Conservation (phyloP, 805 yeast species). For the Cyberlindnera veronae region DNA sequence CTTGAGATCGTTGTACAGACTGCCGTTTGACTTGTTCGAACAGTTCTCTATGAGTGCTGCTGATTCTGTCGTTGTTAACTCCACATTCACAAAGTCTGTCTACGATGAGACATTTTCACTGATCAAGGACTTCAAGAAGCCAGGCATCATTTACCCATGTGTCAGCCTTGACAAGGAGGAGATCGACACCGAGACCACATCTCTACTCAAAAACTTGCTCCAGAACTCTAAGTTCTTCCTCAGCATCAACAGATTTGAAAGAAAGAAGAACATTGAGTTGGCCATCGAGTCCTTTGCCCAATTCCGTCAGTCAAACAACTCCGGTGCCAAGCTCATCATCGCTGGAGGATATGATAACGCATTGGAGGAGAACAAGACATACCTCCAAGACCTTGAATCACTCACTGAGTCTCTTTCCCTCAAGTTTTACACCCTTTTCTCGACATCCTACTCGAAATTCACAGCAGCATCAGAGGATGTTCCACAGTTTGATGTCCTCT, state of each 20-base stretch:
- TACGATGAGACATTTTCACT: conserved; percentile 61
- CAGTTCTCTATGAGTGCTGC: conserved; percentile 73
- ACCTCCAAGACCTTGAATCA: conserved; percentile 55
- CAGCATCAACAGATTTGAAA: conserved; percentile 86
- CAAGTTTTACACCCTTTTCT: conserved; percentile 39
- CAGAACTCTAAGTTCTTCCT: conserved; percentile 42
- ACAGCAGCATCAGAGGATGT: conserved; percentile 15
- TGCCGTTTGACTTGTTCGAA: conserved; percentile 83
- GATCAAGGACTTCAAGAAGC: conserved; percentile 27
- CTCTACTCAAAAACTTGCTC: conserved; percentile 18
- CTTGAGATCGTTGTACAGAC: conserved; percentile 62
- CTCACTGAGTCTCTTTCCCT: conserved; percentile 46
- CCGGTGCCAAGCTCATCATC: conserved; percentile 49
- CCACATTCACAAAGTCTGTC: conserved; percentile 71
- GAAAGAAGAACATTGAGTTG: conserved; percentile 75
- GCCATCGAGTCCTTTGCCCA: conserved; percentile 68
- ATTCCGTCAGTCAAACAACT: conserved; percentile 32
- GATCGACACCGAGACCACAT: conserved; percentile 18
- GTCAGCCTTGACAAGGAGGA: conserved; percentile 49
- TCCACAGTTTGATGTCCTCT: conserved; percentile 48
- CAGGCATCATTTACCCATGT: conserved; percentile 50
- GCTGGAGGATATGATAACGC: conserved; percentile 91
- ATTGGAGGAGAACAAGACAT: conserved; percentile 71
- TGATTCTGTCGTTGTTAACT: conserved; percentile 83
- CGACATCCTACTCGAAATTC: conserved; percentile 23